phyloP scores from a whole-genome alignment of 108 stramenopile species.

The Cyclotella cryptica region DNA sequence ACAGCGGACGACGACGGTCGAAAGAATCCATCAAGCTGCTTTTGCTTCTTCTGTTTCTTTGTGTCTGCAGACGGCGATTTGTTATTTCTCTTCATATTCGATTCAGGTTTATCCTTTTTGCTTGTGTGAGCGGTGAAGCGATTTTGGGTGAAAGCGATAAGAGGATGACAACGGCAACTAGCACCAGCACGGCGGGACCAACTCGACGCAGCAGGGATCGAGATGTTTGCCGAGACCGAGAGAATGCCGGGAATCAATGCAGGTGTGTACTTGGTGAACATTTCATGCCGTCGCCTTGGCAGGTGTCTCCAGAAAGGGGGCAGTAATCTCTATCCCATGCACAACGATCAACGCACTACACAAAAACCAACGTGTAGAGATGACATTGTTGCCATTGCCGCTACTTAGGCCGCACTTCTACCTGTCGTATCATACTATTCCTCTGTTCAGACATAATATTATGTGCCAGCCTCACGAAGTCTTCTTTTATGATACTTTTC shows the following conservation, averaged over 20 bases:
- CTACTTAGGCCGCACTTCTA: too few relatives aligned
- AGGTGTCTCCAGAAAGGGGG: too few relatives aligned
- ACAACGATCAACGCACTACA: too few relatives aligned
- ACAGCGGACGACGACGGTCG: slow-evolving; percentile 7
- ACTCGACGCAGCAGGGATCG: background rate
- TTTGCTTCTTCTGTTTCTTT: slow-evolving; percentile 33
- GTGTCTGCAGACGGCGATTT: slow-evolving; percentile 2
- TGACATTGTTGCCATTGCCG: too few relatives aligned
- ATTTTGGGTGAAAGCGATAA: background rate
- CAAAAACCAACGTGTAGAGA: too few relatives aligned
- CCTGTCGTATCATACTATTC: too few relatives aligned
- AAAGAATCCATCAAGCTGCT: slow-evolving; percentile 35
- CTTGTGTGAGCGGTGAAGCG: background rate
- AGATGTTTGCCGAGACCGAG: background rate
- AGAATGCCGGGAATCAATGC: background rate
- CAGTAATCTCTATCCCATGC: too few relatives aligned
- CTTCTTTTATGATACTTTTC: too few relatives aligned
- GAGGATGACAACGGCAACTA: background rate
- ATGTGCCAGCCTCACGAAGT: too few relatives aligned
- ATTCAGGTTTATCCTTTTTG: background rate
- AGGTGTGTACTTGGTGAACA: background rate
- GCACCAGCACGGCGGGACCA: background rate
- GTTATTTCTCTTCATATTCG: background rate
- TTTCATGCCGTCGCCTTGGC: too few relatives aligned
- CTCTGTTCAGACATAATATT: too few relatives aligned